Evolutionary conservation across 345 rosid species (phyloP).

Genomic region (Camelina sativa): DNA sequence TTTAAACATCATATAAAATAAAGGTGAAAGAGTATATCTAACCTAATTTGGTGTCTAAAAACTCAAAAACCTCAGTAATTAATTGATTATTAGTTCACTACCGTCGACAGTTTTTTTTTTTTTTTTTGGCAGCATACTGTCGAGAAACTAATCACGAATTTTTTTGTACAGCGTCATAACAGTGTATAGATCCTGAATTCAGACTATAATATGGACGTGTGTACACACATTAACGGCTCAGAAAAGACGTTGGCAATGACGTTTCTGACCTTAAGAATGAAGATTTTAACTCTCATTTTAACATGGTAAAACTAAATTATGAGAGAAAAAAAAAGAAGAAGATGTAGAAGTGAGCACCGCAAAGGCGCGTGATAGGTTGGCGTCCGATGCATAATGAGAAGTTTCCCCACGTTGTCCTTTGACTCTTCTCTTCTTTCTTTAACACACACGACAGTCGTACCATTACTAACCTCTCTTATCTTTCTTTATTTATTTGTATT

Average conservation of each 20-base stretch:
- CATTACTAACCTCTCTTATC: conserved; percentile 15
- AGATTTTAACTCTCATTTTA: background rate
- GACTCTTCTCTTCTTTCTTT: conserved; percentile 48
- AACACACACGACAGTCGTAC: conserved; percentile 30
- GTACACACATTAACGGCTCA: background rate
- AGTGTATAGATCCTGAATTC: conserved; percentile 8
- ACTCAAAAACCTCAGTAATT: background rate
- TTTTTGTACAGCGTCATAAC: background rate
- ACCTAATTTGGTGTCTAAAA: background rate
- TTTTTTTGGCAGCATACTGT: too few relatives aligned
- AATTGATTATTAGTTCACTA: background rate
- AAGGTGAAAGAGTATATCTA: background rate
- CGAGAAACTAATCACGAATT: too few relatives aligned
- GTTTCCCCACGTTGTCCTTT: conserved; percentile 57
- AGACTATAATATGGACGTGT: background rate
- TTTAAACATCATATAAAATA: too few relatives aligned
- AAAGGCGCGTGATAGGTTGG: conserved; percentile 72
- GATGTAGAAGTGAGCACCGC: conserved; percentile 55
- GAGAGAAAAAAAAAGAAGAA: background rate
- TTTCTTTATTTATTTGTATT: conserved; percentile 16
- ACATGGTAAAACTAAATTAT: conserved; percentile 3
- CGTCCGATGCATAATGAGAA: conserved; percentile 49
- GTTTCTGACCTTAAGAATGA: conserved; percentile 18
- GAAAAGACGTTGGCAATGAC: conserved; percentile 22
- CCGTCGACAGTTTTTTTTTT: too few relatives aligned